Evolutionary conservation across 208 protist species (phyloP).

Genomic region (Leishmania tarentolae): DNA sequence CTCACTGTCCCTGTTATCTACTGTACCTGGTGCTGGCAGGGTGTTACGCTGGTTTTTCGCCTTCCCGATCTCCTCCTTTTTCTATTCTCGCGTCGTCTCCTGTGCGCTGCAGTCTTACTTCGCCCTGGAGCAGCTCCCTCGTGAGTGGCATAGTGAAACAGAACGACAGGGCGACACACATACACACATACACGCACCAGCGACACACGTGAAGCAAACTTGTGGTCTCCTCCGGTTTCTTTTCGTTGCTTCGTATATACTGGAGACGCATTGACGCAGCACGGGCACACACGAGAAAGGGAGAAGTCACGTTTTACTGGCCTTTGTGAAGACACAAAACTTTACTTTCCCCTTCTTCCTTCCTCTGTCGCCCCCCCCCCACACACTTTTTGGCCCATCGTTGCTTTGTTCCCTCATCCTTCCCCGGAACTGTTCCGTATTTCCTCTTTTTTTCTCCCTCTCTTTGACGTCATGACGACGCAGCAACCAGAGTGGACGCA

Average conservation of each 20-base stretch:
- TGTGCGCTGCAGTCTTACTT: background rate
- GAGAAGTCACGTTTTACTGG: background rate
- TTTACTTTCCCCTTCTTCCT: too few species aligned
- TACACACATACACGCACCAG: background rate
- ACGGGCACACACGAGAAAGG: background rate
- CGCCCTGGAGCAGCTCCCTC: background rate
- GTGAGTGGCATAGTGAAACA: background rate
- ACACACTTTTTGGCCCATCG: background rate
- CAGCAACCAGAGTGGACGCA: constrained; percentile 67
- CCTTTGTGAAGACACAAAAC: background rate
- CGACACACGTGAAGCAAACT: background rate
- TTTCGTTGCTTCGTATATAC: too few species aligned
- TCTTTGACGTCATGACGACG: constrained; percentile 27
- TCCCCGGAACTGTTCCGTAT: background rate
- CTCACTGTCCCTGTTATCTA: background rate
- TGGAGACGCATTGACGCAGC: background rate
- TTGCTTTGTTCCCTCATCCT: background rate
- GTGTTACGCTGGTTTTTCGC: background rate
- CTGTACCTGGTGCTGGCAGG: background rate
- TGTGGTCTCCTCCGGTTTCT: background rate
- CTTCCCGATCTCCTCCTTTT: background rate
- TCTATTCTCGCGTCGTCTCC: background rate
- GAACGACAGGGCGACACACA: background rate
- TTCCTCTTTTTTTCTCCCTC: background rate
- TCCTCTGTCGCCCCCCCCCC: too few species aligned